Evolutionary conservation across 148 eudicot species (phyloP).

Genomic region (Rhododendron vialii): DNA sequence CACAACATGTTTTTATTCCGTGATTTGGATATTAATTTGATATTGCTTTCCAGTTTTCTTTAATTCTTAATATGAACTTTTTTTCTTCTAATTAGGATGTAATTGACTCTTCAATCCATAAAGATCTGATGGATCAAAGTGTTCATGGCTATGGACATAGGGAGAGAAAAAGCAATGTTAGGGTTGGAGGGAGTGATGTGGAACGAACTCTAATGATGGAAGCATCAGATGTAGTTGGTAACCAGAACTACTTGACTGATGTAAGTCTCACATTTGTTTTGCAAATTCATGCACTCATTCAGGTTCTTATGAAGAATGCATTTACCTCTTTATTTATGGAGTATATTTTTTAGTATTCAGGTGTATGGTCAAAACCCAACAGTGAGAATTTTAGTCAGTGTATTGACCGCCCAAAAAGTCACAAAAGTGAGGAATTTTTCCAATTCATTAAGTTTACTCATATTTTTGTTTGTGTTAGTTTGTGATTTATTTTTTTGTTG

Average conservation of each 20-base stretch:
- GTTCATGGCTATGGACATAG: constrained; percentile 39
- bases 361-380: constrained; percentile 71
- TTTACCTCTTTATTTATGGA: constrained; percentile 19
- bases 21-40: background rate
- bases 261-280: constrained; percentile 36
- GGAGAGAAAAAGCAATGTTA: constrained; percentile 25
- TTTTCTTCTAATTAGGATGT: constrained; percentile 35
- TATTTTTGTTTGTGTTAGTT: background rate
- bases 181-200: constrained; percentile 29
- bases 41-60: background rate
- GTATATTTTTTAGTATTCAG: constrained; percentile 49
- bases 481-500: constrained; percentile 12
- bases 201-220: constrained; percentile 55
- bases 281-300: background rate
- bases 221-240: constrained; percentile 51
- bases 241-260: constrained; percentile 32
- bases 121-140: constrained; percentile 25
- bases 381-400: constrained; percentile 84
- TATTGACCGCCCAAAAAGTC: constrained; percentile 63
- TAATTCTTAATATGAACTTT: background rate
- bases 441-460: background rate
- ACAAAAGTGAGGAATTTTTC: constrained; percentile 53
- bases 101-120: constrained; percentile 31
- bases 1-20: background rate
- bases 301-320: background rate